Conservation (phyloP, 2,329 filamentous ascomycete species). For the Huntiella savannae region DNA sequence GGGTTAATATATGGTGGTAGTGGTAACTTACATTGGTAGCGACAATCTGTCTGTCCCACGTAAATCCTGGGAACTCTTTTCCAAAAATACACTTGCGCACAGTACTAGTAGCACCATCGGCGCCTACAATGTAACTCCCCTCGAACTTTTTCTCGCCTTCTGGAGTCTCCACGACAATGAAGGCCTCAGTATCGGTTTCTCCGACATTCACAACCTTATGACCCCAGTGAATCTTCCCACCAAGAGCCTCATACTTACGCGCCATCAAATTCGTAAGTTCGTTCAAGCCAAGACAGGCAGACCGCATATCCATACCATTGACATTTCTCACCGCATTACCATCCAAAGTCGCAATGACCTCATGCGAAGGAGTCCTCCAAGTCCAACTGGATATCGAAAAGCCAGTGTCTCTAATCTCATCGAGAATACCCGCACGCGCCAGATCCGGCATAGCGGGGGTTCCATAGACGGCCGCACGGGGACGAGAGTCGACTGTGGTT, state of each 20-base stretch:
- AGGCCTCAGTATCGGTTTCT: slow-evolving; percentile 26
- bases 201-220: slow-evolving; percentile 27
- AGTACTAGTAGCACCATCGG: slow-evolving; percentile 32
- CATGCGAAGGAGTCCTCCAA: slow-evolving; percentile 22
- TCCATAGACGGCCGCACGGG: slow-evolving; percentile 43
- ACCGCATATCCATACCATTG: slow-evolving; percentile 22
- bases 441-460: slow-evolving; percentile 39
- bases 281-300: slow-evolving; percentile 24
- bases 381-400: slow-evolving; percentile 22
- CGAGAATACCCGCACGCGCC: slow-evolving; percentile 36
- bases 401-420: slow-evolving; percentile 21
- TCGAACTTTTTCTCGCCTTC: slow-evolving; percentile 20
- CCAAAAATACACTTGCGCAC: slow-evolving; percentile 33
- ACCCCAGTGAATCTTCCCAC: slow-evolving; percentile 24
- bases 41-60: slow-evolving; percentile 39
- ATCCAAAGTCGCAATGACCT: slow-evolving; percentile 21
- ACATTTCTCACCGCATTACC: slow-evolving; percentile 18
- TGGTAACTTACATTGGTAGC: slow-evolving; percentile 35
- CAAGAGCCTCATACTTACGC: slow-evolving; percentile 20
- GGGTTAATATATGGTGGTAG: neutral
- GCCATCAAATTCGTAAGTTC: slow-evolving; percentile 25
- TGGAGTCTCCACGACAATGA: slow-evolving; percentile 25
- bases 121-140: slow-evolving; percentile 36
- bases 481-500: slow-evolving; percentile 34
- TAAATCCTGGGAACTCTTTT: slow-evolving; percentile 38